Base-by-base conservation (phyloP, 2,329 filamentous ascomycete species). In the Diaporthe sp. region DNA sequence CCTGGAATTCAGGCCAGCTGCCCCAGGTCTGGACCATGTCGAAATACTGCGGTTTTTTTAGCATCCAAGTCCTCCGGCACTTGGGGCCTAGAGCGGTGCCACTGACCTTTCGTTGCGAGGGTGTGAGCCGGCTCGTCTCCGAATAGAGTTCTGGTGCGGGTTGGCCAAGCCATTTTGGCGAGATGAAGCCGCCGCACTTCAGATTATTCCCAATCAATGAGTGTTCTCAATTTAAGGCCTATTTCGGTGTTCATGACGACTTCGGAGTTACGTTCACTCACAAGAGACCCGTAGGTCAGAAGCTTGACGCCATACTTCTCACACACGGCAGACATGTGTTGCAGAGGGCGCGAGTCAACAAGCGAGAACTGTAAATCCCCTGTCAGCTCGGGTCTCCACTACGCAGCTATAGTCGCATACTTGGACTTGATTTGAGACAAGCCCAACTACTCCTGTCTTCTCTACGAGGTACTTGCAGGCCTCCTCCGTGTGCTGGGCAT, bases 381-480 rank as follows among this genome's bases (percentile, higher is more conserved):
- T 51, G 19, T 46, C 25, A 22, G 28, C 34, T 25, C 10, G 4
- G 25, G 31, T 55, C 15, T n/a, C 31, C 9, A 31, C n/a, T 37
- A 19, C 9, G 31, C 49, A 12, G 49, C 31, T 25, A 2, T 34
- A 19, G 53, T 25, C 22, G 71, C 80, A 75, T 75, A 82, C 84
- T 76, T 84, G 84, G 19, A 83, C 78, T 46, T 84, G 83, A 44
- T 84, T 84, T 9, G 82, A 82, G 9, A 82, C 80, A n/a, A 84
- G 72, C 1, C 79, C 80, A 4, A 82, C 80, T 5, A 53, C 46
- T 25, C 82, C 81, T 0, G 79, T 80, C 74, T 79, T 79, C 3
- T 75, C 71, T 34, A 83, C 34, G 3, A 85, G 76, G 65, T 84
- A 79, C 72, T 84, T 78, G 77, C 83, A 84, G 1, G 79, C 81